Evolutionary conservation across 768 basidiomycete genomes (phyloP), one percentile per base, ranked within the genome.

Genomic region (Suillus spraguei): DNA sequence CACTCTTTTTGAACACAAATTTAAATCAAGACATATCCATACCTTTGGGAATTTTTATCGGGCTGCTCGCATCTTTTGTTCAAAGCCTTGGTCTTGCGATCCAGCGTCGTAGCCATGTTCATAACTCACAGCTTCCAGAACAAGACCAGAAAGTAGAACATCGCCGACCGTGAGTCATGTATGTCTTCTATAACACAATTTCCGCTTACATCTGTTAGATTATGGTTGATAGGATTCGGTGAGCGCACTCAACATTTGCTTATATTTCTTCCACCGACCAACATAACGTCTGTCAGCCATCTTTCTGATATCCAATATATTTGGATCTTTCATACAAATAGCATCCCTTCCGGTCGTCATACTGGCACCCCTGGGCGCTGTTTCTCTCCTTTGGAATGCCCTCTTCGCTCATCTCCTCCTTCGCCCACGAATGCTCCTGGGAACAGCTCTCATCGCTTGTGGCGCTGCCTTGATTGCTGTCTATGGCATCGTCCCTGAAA

Each of bases 321-420:
- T 95, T 56, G 92, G 94, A 8, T 95, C 94, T 2, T 77, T 96
- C 42, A 91, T 97, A 67, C 95, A 97, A 78, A 94, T 98, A 47
- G 94, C 94, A 10, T 92, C 94, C 2, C 85, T 98, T 14, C 95
- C 95, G 3, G 93, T 98, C 66, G 95, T 97, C 64, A 93, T 98
- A 62, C 89, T 98, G 59, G 95, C 95, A 0, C 95, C 95, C 0
- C 83, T 98, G 5, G 95, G 95, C 13, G 95, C 95, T 0, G 91
- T 96, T 36, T 94, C 92, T 3, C 84, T 98, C 35, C 84, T 98
- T 35, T 97, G 92, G 92, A 98, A 98, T 73, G 95, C 95, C 5
- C 85, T 97, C 70, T 95, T 97, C 71, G 94, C 95, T 17, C 83
- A 87, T 36, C 69, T 96, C 46, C 82, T 97, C 46, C 83, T 97